Evolutionary conservation across 257 asterid species (phyloP).

Genomic region (Nicotiana tomentosiformis): DNA sequence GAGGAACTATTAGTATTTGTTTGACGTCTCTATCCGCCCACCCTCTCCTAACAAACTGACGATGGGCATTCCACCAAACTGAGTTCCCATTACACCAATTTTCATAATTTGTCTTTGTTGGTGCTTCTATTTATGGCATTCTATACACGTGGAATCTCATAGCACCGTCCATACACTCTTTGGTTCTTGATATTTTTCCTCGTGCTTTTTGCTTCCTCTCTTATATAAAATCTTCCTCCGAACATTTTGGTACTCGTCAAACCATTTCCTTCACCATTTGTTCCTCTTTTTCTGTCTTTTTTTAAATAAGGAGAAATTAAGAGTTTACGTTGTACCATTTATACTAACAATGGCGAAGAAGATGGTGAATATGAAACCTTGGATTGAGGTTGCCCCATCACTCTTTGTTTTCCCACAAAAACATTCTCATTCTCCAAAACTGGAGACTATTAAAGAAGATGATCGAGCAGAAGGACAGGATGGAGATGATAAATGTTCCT

Average conservation of each 20-base stretch:
- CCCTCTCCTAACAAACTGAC: background rate
- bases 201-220: background rate
- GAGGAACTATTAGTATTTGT: background rate
- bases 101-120: background rate
- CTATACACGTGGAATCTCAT: slow-evolving; percentile 4
- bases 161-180: background rate
- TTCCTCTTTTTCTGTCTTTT: background rate
- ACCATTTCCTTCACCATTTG: background rate
- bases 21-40: too few species aligned
- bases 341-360: background rate
- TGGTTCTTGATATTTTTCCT: background rate
- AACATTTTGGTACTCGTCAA: background rate
- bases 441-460: slow-evolving; percentile 39
- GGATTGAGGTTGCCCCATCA: slow-evolving; percentile 36
- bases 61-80: background rate
- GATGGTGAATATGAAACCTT: slow-evolving; percentile 2
- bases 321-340: background rate
- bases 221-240: background rate
- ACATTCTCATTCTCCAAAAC: slow-evolving; percentile 32
- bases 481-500: background rate
- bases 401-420: slow-evolving; percentile 22
- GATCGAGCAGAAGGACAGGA: slow-evolving; percentile 19
- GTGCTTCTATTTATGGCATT: background rate
- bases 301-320: background rate
- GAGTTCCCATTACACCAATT: background rate